Base-by-base conservation (phyloP, 2,329 filamentous ascomycete genomes). In the Claviceps pazoutovae region DNA sequence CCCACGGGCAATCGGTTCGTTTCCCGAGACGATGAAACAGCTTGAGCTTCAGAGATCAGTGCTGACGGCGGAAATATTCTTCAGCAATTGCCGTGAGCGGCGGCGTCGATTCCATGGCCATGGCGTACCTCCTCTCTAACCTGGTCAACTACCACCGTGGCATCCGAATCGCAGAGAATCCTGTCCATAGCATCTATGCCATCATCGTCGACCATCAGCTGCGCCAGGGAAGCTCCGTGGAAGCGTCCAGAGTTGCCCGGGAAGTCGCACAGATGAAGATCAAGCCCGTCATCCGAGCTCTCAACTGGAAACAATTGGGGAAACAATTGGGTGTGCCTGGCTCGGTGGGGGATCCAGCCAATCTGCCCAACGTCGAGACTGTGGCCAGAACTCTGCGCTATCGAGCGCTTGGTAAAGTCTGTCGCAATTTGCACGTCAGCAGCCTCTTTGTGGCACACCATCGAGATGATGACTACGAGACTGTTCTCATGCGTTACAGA, bases 91-190 rank as follows among this genome's bases (percentile, higher is more conserved):
- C 90, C 16, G 74, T 97, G 55, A 96, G 90, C 62, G 93, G 93
- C 23, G 93, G 93, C 7, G 86, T 93, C 41, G 93, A 98, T 67
- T 97, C 91, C n/a, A 98, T 97, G 90, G 91, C 91, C 30, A 73
- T 98, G 54, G 88, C 89, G 51, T 82, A 74, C 54, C 75, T 97
- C 38, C 87, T 86, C 63, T 75, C 73, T 48, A 66, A 71, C 46
- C 60, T 76, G 38, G 66, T 67, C 39, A 63, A 55, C 3, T 54
- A 55, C 3, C 61, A 70, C 46, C 61, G 60, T 2, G 53, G 58
- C 26, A 60, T 71, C 55, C 67, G 57, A 44, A 61, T 80, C 26
- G 68, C 68, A 37, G 75, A 75, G 58, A 71, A 74, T 54, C 68
- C 71, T 14, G 60, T 72, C 39, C 56, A 58, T 11, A 58, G 60